A percentile compares a stretch with the other conserved stretches of the same genome.
phyloP scores from a whole-genome alignment of 2,329 filamentous ascomycete species.

The Thelonectria rubi region DNA sequence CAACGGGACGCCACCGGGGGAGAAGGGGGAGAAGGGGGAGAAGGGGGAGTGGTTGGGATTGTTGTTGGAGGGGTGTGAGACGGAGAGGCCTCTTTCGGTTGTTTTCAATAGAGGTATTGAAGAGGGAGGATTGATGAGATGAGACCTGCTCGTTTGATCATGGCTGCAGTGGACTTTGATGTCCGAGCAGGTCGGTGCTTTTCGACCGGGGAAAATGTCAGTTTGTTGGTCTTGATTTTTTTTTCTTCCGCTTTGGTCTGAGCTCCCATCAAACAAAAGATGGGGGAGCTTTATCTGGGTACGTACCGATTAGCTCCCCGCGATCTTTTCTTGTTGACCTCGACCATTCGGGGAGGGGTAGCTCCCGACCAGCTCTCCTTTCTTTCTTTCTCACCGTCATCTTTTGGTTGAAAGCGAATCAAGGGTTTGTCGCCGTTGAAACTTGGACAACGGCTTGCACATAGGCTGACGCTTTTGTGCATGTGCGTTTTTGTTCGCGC shows the following conservation, averaged over 20 bases:
- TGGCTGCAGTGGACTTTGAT: conserved; percentile 6
- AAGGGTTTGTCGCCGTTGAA: too few species aligned
- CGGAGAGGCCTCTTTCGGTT: background rate
- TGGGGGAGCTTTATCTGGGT: background rate
- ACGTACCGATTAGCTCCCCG: background rate
- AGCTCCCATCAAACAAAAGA: background rate
- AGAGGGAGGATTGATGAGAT: too few species aligned
- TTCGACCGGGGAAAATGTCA: background rate
- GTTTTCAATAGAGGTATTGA: background rate
- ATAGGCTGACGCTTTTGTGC: background rate
- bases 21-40: background rate
- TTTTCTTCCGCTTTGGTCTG: conserved; percentile 1
- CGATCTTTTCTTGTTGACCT: too few species aligned
- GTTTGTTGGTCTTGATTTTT: conserved; percentile 1
- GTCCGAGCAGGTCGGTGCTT: conserved; percentile 2
- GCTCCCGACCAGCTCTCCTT: too few species aligned
- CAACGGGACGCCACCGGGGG: conserved; percentile 20
- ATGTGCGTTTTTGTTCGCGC: too few species aligned
- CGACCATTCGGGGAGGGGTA: too few species aligned
- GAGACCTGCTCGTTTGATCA: too few species aligned
- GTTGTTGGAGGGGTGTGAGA: background rate
- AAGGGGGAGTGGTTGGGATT: conserved; percentile 14
- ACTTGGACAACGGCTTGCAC: background rate
- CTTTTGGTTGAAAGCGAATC: too few species aligned
- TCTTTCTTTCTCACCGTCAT: background rate